Evolutionary conservation across 306 rosid species (phyloP), one percentile per base, ranked within the genome.

Genomic region (Medicago arabica): DNA sequence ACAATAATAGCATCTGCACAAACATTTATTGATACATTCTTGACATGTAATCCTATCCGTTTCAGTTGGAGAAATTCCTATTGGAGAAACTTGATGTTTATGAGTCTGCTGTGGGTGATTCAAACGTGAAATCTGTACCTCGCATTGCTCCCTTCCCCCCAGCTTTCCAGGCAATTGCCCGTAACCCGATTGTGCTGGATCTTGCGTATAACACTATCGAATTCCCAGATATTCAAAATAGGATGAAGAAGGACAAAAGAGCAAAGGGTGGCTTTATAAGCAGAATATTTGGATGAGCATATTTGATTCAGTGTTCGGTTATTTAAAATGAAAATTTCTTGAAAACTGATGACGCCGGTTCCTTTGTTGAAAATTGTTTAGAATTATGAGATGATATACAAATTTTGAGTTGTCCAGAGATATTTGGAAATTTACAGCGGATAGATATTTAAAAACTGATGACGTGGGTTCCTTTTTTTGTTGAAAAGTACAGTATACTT

Each of bases 171-270:
- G 80, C 89, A 38, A 70, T 86, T 31, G 80, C 87, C 9, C 87
- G 89, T 12, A 80, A 80, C 81, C 89, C 89, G 43, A 86, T 86
- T 70, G 89, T 86, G 75, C 72, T 86, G 65, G 89, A 86, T 44
- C 75, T 86, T 83, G 86, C 89, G n/a, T 86, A 76, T 51, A 66
- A 83, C 74, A 6, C 15, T 4, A 83, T 86, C 41, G 89, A 86
- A 71, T 86, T 86, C 81, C 89, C 89, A 64, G 0, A 72, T 50
- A 74, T 86, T 25, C 83, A 86, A 9, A 77, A 51, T 60, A 83
- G 86, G 83, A 76, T 83, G 89, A 86, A 85, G 86, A 82, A 85
- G 75, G 88, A 85, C 68, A 79, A 73, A 62, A 80, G 64, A 71
- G 78, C 75, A 69, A 86, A 80, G 81, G 78, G 89, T 1, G 81